Conservation (phyloP, 495 filamentous ascomycete species). For the Penicillium verhagenii region DNA sequence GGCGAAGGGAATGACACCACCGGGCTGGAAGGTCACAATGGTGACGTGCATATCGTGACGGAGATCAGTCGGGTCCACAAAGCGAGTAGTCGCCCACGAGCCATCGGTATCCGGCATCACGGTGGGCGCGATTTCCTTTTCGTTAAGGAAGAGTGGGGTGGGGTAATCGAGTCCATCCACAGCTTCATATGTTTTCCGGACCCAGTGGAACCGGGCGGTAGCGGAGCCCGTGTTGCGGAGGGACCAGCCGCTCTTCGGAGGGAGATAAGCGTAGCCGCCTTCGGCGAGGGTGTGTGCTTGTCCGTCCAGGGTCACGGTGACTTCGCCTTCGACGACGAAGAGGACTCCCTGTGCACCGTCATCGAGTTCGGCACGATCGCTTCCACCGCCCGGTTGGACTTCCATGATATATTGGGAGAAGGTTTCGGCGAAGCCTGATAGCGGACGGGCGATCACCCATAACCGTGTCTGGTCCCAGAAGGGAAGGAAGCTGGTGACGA, state of each 20-base stretch:
- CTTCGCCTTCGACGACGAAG: constrained; percentile 26
- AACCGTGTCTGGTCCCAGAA: constrained; percentile 29
- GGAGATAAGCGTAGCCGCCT: constrained; percentile 26
- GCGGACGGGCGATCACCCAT: constrained; percentile 28
- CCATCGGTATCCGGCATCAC: constrained; percentile 25
- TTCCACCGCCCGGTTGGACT: constrained; percentile 24
- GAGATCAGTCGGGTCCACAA: constrained; percentile 26
- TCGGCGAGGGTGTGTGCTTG: constrained; percentile 21
- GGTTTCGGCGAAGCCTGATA: constrained; percentile 28
- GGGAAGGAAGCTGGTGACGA: constrained; percentile 27
- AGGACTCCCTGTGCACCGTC: constrained; percentile 20
- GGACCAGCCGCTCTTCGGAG: constrained; percentile 25
- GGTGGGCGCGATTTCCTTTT: constrained; percentile 24
- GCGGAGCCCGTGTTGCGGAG: constrained; percentile 18
- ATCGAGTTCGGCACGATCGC: constrained; percentile 22
- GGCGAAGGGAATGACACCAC: constrained; percentile 26
- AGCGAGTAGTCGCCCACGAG: constrained; percentile 27
- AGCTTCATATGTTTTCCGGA: constrained; percentile 26
- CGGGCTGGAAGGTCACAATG: constrained; percentile 28
- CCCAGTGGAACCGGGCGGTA: constrained; percentile 29
- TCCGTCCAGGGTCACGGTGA: constrained; percentile 19
- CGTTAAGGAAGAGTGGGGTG: constrained; percentile 25
- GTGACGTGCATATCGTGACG: constrained; percentile 32
- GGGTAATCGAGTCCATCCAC: constrained; percentile 24
- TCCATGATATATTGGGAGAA: constrained; percentile 33